Conservation (phyloP, 495 filamentous ascomycete species). For the Cercophora samala region DNA sequence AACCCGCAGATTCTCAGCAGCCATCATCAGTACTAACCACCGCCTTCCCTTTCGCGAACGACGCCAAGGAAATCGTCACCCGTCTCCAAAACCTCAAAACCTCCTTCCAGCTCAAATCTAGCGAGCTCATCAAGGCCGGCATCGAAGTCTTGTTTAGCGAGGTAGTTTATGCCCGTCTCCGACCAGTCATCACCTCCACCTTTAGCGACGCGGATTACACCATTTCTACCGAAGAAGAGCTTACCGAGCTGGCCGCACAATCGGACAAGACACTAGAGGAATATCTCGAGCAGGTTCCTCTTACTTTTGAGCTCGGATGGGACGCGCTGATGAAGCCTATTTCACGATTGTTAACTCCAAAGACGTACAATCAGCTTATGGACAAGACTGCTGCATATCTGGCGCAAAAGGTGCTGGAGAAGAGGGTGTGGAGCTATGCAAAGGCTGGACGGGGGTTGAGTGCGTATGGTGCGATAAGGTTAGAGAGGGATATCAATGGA, state of each 20-base stretch:
- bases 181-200: conserved; percentile 78
- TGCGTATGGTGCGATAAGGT: conserved; percentile 75
- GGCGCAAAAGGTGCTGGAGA: conserved; percentile 67
- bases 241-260: conserved; percentile 45
- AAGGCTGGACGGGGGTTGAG: conserved; percentile 60
- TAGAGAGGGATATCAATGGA: conserved; percentile 83
- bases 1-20: conserved; percentile 14
- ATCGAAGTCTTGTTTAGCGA: conserved; percentile 82
- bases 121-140: conserved; percentile 78
- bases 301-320: conserved; percentile 78
- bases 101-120: conserved; percentile 70
- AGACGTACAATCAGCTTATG: conserved; percentile 66
- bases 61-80: conserved; percentile 62
- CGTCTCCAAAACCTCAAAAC: conserved; percentile 65
- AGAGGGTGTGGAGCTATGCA: conserved; percentile 81
- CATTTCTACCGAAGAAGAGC: conserved; percentile 46
- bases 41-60: conserved; percentile 74
- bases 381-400: conserved; percentile 70
- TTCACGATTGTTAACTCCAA: conserved; percentile 74
- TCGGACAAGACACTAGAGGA: conserved; percentile 53
- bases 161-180: conserved; percentile 79
- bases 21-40: conserved; percentile 38
- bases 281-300: conserved; percentile 58
- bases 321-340: conserved; percentile 77
- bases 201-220: conserved; percentile 90